These are phyloP conservation scores for Amanita rimosa DNA, from an alignment of 768 basidiomycete species.

Conservation along the genomic window DNA sequence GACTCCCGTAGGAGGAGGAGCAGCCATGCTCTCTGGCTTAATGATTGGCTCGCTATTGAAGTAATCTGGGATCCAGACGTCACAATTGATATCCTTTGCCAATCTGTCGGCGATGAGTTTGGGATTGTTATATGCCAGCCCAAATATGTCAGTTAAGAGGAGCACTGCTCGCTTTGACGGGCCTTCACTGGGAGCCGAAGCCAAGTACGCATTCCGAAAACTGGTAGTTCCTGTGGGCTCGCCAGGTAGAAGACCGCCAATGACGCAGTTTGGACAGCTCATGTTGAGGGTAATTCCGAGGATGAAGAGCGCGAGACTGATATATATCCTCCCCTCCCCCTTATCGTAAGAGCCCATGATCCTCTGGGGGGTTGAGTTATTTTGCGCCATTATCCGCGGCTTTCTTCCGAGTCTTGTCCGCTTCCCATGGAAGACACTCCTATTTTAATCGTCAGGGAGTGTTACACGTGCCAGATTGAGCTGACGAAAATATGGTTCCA, in stretches of 20 bases:
- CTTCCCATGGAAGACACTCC: no score
- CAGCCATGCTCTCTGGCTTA: conserved; percentile 13
- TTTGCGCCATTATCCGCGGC: no score
- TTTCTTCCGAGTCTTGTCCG: no score
- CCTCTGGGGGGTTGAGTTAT: no score
- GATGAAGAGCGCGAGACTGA: background rate
- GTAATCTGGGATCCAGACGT: conserved; percentile 55
- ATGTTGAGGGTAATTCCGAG: conserved; percentile 4
- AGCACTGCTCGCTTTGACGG: conserved; percentile 31
- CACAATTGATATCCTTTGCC: conserved; percentile 35
- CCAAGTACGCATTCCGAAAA: conserved; percentile 33
- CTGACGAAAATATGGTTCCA: no score
- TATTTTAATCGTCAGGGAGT: no score
- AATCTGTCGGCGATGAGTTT: conserved; percentile 49
- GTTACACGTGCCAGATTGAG: no score
- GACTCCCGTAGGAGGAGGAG: conserved; percentile 22
- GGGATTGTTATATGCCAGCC: conserved; percentile 37
- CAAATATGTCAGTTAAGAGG: conserved; percentile 47
- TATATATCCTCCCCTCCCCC: background rate
- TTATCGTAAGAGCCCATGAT: no score
- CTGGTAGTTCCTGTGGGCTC: conserved; percentile 32
- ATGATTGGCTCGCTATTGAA: conserved; percentile 37
- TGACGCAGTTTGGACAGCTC: conserved; percentile 26
- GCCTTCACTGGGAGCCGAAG: conserved; percentile 18
- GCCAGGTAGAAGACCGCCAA: conserved; percentile 31